Base-by-base conservation (phyloP, 768 basidiomycete species). In the Candolleomyces aberdarensis region DNA sequence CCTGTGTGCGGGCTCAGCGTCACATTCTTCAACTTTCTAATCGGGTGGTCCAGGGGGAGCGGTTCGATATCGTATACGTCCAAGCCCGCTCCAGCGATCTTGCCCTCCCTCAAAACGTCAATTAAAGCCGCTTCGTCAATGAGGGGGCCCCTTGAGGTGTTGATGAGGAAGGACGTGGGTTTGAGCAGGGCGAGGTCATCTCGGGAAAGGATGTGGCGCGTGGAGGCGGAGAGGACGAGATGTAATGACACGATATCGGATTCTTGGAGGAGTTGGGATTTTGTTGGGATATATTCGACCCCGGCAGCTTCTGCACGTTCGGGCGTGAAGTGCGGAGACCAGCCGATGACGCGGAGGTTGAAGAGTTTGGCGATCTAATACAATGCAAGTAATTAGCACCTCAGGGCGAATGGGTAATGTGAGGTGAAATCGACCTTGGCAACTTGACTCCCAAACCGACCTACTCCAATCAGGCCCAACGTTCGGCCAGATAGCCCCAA, bases 1-100 rank as follows among this genome's bases (percentile, higher is more conserved):
- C 79, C 86, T 59, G 77, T 81, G 65, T 88, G 87, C 1, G 87
- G 87, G n/a, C 77, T 81, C 39, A 87, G 71, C 1, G 83, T 84
- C 5, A 86, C 83, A 61, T 85, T 85, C 54, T 76, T 71, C 57
- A 83, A 66, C 32, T 67, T 75, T 51, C 86, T 75, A 19, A 87
- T 61, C 0, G 83, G 79, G 66, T 87, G 82, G 53, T 83, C 80
- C 39, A 83, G 63, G 5, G 85, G 84, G 57, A 87, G 71, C 14
- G 87, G 88, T 65, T 90, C 86, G 39, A 80, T 66, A 51, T 87
- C 85, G 66, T 81, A 89, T 1, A 89, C 88, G 68, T 89, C 87
- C 58, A 89, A 67, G 0, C 84, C 87, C 0, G 82, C 87, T 0
- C 85, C 87, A 3, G 79, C 78, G 40, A 89, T 85, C 48, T 20